phyloP scores from a whole-genome alignment of 2,329 filamentous ascomycete genomes.

The Neofusicoccum laricinum region DNA sequence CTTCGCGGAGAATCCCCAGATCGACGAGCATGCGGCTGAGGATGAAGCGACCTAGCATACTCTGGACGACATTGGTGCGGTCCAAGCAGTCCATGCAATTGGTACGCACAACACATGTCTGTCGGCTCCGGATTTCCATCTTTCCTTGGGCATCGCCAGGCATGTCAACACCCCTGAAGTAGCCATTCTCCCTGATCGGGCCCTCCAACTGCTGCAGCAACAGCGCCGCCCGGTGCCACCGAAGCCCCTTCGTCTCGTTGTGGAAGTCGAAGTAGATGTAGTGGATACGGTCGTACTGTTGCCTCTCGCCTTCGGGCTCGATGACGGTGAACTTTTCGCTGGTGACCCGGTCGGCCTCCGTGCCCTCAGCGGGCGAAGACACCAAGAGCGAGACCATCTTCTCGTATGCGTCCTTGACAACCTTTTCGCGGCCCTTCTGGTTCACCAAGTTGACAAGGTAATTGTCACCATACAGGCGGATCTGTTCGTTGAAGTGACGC shows the following conservation, averaged over 20 bases:
- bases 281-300: constrained; percentile 79
- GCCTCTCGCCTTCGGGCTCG: constrained; percentile 58
- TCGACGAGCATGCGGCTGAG: constrained; percentile 87
- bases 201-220: constrained; percentile 79
- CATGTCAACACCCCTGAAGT: constrained; percentile 89
- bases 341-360: constrained; percentile 63
- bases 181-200: constrained; percentile 74
- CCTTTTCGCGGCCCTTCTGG: constrained; percentile 85
- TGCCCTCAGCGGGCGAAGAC: constrained; percentile 63
- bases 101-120: constrained; percentile 89
- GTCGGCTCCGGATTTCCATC: constrained; percentile 75
- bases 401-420: constrained; percentile 91
- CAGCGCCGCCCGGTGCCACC: constrained; percentile 87
- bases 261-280: constrained; percentile 99
- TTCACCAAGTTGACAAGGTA: constrained; percentile 98
- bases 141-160: constrained; percentile 67
- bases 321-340: constrained; percentile 80
- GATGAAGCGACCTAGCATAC: constrained; percentile 88
- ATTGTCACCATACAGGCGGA: constrained; percentile 90
- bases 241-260: constrained; percentile 91
- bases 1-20: constrained; percentile 71
- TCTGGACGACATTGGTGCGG: constrained; percentile 96
- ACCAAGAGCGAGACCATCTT: constrained; percentile 77
- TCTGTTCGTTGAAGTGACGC: constrained; percentile 91
- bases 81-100: constrained; percentile 99